Evolutionary conservation across 805 yeast genomes (phyloP).

Genomic region (Tetrapisispora iriomotensis): DNA sequence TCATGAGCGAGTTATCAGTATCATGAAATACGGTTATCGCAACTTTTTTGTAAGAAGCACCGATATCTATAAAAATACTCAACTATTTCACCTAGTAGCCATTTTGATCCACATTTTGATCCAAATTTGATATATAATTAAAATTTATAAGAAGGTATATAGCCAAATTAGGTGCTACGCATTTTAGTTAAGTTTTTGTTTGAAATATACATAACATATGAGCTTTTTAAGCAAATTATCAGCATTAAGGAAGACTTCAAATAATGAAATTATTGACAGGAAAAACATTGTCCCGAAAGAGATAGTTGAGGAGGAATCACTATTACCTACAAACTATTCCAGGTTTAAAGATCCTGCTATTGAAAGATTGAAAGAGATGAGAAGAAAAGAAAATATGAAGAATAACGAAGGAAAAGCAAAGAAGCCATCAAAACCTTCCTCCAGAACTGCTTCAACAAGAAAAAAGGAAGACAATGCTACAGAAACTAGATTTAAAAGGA

Average conservation of each 20-base stretch:
- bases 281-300: neutral
- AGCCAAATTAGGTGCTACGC: too few species aligned
- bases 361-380: conserved; percentile 53
- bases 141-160: too few species aligned
- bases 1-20: too few species aligned
- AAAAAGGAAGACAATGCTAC: conserved; percentile 5
- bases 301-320: conserved; percentile 7
- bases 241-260: conserved; percentile 15
- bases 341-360: conserved; percentile 59
- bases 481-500: conserved; percentile 19
- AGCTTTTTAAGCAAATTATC: conserved; percentile 27
- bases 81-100: too few species aligned
- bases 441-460: neutral
- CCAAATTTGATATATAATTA: too few species aligned
- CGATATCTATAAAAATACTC: too few species aligned
- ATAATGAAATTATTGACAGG: neutral
- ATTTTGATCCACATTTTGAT: too few species aligned
- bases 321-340: conserved; percentile 23
- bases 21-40: too few species aligned
- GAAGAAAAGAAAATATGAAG: conserved; percentile 44
- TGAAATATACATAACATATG: conserved; percentile 9
- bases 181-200: neutral
- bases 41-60: too few species aligned
- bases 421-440: conserved; percentile 2
- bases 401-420: conserved; percentile 31